Conservation (phyloP, 129 eudicot species). For the Ambrosia artemisiifolia region DNA sequence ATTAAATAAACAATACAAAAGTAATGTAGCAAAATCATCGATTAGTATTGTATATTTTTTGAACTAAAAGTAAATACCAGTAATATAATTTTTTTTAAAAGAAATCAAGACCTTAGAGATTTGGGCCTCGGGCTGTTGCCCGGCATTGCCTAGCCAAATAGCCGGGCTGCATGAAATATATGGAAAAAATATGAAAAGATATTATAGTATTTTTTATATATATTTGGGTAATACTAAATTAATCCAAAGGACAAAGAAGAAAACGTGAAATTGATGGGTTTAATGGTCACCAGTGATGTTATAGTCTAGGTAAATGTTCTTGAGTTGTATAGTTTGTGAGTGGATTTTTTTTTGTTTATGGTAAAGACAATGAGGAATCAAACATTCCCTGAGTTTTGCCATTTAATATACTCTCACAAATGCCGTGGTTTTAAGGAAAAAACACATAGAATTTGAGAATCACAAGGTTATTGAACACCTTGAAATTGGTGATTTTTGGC, state of each 20-base stretch:
- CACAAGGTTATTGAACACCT: conserved; percentile 37
- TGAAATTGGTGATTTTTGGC: conserved; percentile 38
- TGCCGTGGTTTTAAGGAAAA: conserved; percentile 18
- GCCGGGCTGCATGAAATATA: no score
- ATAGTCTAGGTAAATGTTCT: conserved; percentile 38
- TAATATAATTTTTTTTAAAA: no score
- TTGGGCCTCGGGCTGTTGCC: no score
- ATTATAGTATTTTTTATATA: neutral
- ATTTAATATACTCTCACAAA: conserved; percentile 71
- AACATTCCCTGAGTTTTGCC: conserved; percentile 88
- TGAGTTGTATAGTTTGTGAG: conserved; percentile 38
- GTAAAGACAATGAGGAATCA: conserved; percentile 60
- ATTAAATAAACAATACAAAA: no score
- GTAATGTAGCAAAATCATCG: no score
- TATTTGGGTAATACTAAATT: neutral
- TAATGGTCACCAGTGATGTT: conserved; percentile 39
- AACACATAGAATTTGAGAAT: conserved; percentile 52
- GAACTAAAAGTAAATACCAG: no score
- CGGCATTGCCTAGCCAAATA: no score
- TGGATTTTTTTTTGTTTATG: conserved; percentile 15
- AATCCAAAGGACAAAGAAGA: conserved; percentile 33
- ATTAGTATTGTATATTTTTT: no score
- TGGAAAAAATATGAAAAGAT: neutral
- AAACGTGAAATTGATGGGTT: conserved; percentile 31
- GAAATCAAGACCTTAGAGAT: no score